These are phyloP conservation scores for Didymosphaeria variabile DNA, from an alignment of 2,329 filamentous ascomycete genomes.

Conservation along the genomic window DNA sequence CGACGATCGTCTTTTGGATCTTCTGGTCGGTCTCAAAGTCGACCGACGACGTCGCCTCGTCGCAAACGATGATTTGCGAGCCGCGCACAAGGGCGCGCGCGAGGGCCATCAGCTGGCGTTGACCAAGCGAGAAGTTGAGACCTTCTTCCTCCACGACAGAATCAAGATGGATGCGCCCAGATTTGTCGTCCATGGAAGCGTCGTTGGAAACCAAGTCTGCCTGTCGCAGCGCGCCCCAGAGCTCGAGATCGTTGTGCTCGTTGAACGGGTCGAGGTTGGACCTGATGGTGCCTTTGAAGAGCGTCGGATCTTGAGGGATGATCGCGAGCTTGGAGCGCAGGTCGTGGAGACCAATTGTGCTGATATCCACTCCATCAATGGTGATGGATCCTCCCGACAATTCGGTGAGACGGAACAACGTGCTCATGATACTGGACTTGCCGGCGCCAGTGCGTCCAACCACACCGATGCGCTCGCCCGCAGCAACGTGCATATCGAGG, in stretches of 20 bases:
- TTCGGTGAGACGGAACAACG: slow-evolving; percentile 75
- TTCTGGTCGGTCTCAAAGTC: slow-evolving; percentile 97
- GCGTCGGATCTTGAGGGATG: slow-evolving; percentile 84
- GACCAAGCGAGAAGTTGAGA: slow-evolving; percentile 92
- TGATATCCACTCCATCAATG: slow-evolving; percentile 66
- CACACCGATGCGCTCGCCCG: slow-evolving; percentile 82
- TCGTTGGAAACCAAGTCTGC: slow-evolving; percentile 72
- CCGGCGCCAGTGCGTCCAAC: slow-evolving; percentile 84
- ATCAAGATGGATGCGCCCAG: slow-evolving; percentile 80
- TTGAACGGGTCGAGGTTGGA: slow-evolving; percentile 83
- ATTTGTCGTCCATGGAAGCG: slow-evolving; percentile 54
- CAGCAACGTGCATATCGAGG: slow-evolving; percentile 71
- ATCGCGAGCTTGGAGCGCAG: slow-evolving; percentile 80
- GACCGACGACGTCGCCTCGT: slow-evolving; percentile 92
- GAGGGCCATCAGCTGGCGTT: slow-evolving; percentile 94
- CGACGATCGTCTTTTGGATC: slow-evolving; percentile 88
- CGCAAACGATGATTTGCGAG: slow-evolving; percentile 92
- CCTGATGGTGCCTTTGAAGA: slow-evolving; percentile 82
- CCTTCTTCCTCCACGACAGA: slow-evolving; percentile 90
- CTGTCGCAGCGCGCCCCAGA: slow-evolving; percentile 81
- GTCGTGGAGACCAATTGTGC: slow-evolving; percentile 77
- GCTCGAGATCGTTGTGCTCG: slow-evolving; percentile 78
- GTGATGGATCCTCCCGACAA: slow-evolving; percentile 58
- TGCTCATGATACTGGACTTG: slow-evolving; percentile 84
- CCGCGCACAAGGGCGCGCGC: slow-evolving; percentile 88